Base-by-base conservation (phyloP, 1,139 yeast species). In the Geotrichum citri-aurantii region DNA sequence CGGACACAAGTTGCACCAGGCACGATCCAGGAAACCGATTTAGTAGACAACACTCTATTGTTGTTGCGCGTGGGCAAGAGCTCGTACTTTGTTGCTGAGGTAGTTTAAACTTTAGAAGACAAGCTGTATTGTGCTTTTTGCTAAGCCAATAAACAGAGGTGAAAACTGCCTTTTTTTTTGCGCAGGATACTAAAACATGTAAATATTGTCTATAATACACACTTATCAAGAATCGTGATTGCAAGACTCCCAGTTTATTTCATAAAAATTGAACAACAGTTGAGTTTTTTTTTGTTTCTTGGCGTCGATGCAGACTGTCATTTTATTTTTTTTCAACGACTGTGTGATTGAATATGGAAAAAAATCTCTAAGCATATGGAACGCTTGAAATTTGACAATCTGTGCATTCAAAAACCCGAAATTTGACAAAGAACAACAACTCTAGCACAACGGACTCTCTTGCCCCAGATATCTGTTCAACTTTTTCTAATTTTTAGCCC, bases 41-140 rank as follows among this genome's bases (percentile, higher is more conserved):
- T 60, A 27, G 56, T 51, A 2, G 93, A 85, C 48, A 83, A 75
- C 10, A 79, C 77, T 60, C 74, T 91, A 56, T 71, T 92, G 64
- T 73, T 92, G 52, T 70, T 91, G 10, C 80, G 96, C 64, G 73
- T 84, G 3, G 98, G 98, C 2, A 93, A 92, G 54, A 56, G 65
- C 40, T 58, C 59, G 33, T 68, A 67, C 59, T 50, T 59, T 37
- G 66, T 66, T 10, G 63, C 65, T 23, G 58, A 59, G 48, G 62
- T 65, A 8, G 52, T 54, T 11, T 54, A 56, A 31, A 21, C 21
- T 7, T n/a, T n/a, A 7, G 29, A 26, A 17, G 10, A 37, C 44
- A 8, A 19, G 44, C 2, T 12, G 44, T 19, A n/a, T n/a, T 3
- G 10, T n/a, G 3, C 7, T n/a, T 17, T n/a, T 7, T n/a, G 44